Base-by-base conservation (phyloP, 208 protist genomes). In the Leishmania arabica region DNA sequence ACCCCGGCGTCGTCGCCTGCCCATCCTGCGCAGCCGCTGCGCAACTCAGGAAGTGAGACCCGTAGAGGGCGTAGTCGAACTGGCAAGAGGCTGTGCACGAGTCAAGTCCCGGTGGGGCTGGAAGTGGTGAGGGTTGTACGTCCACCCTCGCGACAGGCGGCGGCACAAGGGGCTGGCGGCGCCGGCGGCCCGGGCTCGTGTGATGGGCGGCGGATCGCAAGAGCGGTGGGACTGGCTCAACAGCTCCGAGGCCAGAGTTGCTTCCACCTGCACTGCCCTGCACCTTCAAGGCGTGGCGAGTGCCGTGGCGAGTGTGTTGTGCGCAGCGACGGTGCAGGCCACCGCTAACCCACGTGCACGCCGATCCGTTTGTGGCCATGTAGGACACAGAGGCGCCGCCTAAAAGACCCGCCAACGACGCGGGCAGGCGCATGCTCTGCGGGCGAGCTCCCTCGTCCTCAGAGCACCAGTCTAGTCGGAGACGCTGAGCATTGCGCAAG, bases 311-410 rank as follows among this genome's bases (percentile, higher is more conserved):
- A 42, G 13, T 24, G 13, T 4, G 15, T 37, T 40, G n/a, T 47
- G 47, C 40, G 13, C 13, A 19, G 47, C 51, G 51, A 31, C 75
- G 80, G n/a, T 76, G 75, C 77, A 85, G 53, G 19, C 82, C 82
- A 34, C 82, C 82, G 58, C 77, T 85, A 21, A 85, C 82, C 82
- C 77, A 85, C 64, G 81, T 0, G 37, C 82, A 85, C n/a, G 53
- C 72, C 37, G 37, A 24, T 0, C 77, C 77, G 47, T 76, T 40
- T 3, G 51, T 24, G 2, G 77, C 62, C 6, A 27, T 19, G 72
- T 82, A 85, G 11, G 77, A 72, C 21, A 85, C 72, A 47, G 73
- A 37, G 64, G 77, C 82, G 3, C 82, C 42, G 73, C 82, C 82
- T 27, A 85, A 19, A 17, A 78, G n/a, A 11, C 82, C 82, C 5